Base-by-base conservation (phyloP, 345 rosid genomes). In the Eucalyptus virginea region DNA sequence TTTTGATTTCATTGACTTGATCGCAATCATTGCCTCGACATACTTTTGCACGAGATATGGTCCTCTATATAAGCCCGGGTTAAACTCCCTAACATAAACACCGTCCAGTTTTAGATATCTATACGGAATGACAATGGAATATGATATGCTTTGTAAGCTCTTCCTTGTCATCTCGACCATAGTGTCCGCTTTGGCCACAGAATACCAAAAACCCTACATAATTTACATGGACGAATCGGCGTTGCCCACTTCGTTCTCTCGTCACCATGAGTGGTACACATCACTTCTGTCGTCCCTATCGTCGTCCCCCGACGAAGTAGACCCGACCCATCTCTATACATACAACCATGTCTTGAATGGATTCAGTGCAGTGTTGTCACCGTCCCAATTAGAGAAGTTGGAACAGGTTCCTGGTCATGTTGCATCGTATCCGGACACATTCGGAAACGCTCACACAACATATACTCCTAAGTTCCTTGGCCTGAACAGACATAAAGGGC, bases 221-320 rank as follows among this genome's bases (percentile, higher is more conserved):
- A 86, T 94, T 88, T 94, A 93, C 86, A 91, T 94, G 95, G 93
- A 93, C 81, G 90, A 89, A 65, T 92, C 92, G 40, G 93, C 90
- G 69, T 91, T 83, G 89, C 93, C 97, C 10, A 16, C 89, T 42
- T 7, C 86, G 6, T 94, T 92, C 93, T 89, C 92, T 42, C 10
- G 47, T 65, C 93, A 88, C 88, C 93, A 93, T 32, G 92, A 92
- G 44, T 94, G 95, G 95, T 91, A 94, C 93, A 87, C 21, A 86
- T 94, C 94, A 11, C 89, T 91, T 13, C 90, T 95, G 23, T 92
- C 93, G 1, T 91, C 92, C 77, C 87, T 93, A 72, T 89, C 92
- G 17, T 91, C 92, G 40, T 91, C 93, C 15, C 65, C 91, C 1
- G 92, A 90, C 24, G 93, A 88, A 58, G 28, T 28, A 24, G 42